phyloP scores from a whole-genome alignment of 2,329 filamentous ascomycete genomes.

The Hirsutella minnesotensis region DNA sequence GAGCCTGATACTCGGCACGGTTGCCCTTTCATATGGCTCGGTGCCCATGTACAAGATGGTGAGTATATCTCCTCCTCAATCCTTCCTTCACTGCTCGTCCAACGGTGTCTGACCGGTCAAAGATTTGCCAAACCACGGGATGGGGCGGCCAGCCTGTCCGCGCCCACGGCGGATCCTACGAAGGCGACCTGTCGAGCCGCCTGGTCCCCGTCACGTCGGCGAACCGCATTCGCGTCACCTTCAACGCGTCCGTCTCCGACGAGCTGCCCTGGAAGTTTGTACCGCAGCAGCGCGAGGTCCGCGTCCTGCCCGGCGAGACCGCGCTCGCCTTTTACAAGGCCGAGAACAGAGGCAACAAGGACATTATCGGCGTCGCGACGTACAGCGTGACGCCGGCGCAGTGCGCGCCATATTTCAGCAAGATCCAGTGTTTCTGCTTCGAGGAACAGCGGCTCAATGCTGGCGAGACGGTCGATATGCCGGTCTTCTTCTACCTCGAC shows the following conservation, averaged over 20 bases:
- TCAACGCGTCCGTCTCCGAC: conserved; percentile 91
- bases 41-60: conserved; percentile 86
- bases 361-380: conserved; percentile 96
- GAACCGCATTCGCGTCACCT: conserved; percentile 85
- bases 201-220: conserved; percentile 70
- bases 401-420: conserved; percentile 95
- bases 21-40: conserved; percentile 70
- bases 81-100: not conserved
- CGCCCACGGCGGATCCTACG: conserved; percentile 48
- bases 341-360: conserved; percentile 76
- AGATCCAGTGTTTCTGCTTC: conserved; percentile 99
- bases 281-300: conserved; percentile 92
- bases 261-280: conserved; percentile 95
- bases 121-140: conserved; percentile 73
- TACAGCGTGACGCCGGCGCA: conserved; percentile 95
- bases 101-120: too few relatives aligned
- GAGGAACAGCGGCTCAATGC: conserved; percentile 91
- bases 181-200: conserved; percentile 58
- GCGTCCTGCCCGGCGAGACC: conserved; percentile 90
- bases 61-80: conserved; percentile 7
- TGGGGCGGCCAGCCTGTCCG: conserved; percentile 91
- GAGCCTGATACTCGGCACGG: conserved; percentile 67
- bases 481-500: conserved; percentile 98
- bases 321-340: conserved; percentile 96
- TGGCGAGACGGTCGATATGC: conserved; percentile 97